Conservation (phyloP, 2,329 filamentous ascomycete genomes). For the Aspergillus viridinutans region DNA sequence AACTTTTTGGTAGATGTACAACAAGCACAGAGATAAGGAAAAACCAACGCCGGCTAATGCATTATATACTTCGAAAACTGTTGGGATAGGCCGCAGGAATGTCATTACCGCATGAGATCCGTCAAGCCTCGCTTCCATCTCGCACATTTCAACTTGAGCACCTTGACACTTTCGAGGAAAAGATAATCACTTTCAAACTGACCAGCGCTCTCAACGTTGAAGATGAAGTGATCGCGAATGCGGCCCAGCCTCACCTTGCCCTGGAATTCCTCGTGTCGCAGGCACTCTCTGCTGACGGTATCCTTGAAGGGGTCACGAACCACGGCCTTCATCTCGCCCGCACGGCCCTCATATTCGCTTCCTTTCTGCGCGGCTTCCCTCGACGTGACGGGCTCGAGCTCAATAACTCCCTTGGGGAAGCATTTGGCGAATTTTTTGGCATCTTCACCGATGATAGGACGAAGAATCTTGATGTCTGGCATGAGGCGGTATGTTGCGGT, state of each 20-base stretch:
- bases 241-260: constrained; percentile 92
- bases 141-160: constrained; percentile 77
- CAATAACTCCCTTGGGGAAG: constrained; percentile 86
- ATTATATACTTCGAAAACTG: constrained; percentile 21
- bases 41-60: constrained; percentile 40
- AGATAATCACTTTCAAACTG: constrained; percentile 93
- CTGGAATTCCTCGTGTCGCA: constrained; percentile 89
- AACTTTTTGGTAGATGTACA: constrained; percentile 35
- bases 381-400: constrained; percentile 65
- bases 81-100: constrained; percentile 4
- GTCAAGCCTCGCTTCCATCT: constrained; percentile 43
- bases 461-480: constrained; percentile 77
- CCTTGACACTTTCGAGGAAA: constrained; percentile 82
- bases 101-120: constrained; percentile 38
- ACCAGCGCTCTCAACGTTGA: constrained; percentile 87
- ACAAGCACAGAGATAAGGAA: constrained; percentile 24
- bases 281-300: constrained; percentile 87
- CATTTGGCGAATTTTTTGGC: constrained; percentile 86
- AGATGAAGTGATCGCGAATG: constrained; percentile 94
- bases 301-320: constrained; percentile 87
- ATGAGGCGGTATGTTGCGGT: constrained; percentile 90
- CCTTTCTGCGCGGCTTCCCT: constrained; percentile 59
- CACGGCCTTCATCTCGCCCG: constrained; percentile 80
- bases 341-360: constrained; percentile 67
- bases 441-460: constrained; percentile 80